Conservation (phyloP, 441 rosid species). For the Lepidium campestre region DNA sequence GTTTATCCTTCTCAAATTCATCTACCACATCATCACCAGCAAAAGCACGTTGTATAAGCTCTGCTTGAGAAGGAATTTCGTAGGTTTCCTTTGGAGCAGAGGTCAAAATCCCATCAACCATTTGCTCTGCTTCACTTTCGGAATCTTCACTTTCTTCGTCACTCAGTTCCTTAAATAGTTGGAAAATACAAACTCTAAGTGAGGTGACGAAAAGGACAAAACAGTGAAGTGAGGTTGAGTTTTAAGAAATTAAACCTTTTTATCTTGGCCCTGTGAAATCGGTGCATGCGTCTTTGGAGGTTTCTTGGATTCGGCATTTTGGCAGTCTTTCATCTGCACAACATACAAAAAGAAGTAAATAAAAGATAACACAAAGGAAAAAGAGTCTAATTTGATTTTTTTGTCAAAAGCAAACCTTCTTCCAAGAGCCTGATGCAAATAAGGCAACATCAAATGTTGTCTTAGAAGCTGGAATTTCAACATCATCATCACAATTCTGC, state of each 20-base stretch:
- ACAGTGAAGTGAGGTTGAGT: not conserved
- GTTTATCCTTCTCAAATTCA: conserved; percentile 69
- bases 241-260: conserved; percentile 34
- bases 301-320: conserved; percentile 32
- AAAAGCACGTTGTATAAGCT: conserved; percentile 77
- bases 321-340: conserved; percentile 49
- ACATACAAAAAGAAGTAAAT: not conserved
- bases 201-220: not conserved
- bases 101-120: conserved; percentile 77
- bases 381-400: not conserved
- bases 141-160: conserved; percentile 53
- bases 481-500: conserved; percentile 51
- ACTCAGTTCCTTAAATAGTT: conserved; percentile 33
- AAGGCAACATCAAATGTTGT: conserved; percentile 77
- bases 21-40: conserved; percentile 90
- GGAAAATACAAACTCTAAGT: not conserved
- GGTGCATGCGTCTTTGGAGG: conserved; percentile 29
- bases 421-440: conserved; percentile 66
- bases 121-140: conserved; percentile 54
- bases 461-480: conserved; percentile 48
- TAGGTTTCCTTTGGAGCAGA: conserved; percentile 43
- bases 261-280: conserved; percentile 25
- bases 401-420: conserved; percentile 48
- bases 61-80: conserved; percentile 86
- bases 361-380: not conserved